Percentiles rank a stretch among this genome's conserved stretches.
These are phyloP conservation scores for Aspergillus pseudoglaucus DNA, from an alignment of 2,329 filamentous ascomycete genomes.

Conservation along the genomic window DNA sequence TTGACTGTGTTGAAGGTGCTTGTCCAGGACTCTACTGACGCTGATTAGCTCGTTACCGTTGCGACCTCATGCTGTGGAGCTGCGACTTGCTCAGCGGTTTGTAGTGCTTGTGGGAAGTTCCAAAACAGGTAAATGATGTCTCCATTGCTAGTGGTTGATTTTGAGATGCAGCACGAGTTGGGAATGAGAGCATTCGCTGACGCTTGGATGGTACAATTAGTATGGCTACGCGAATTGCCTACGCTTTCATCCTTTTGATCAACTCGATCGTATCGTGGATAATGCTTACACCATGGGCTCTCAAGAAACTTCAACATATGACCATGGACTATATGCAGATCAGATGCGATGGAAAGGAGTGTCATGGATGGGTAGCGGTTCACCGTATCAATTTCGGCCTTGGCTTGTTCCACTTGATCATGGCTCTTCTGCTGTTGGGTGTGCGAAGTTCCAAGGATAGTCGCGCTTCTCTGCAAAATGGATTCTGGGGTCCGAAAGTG, in stretches of 20 bases:
- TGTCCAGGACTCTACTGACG: conserved; percentile 11
- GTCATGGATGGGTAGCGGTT: conserved; percentile 92
- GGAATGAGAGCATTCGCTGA: conserved; percentile 14
- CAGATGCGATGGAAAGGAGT: conserved; percentile 81
- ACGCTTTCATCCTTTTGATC: conserved; percentile 86
- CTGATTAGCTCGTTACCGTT: conserved; percentile 62
- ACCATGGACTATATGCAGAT: conserved; percentile 96
- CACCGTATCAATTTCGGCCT: conserved; percentile 98
- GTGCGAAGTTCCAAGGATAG: conserved; percentile 81
- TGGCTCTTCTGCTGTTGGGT: conserved; percentile 77
- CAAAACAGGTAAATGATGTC: conserved; percentile 70
- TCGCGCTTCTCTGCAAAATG: conserved; percentile 85
- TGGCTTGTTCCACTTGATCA: conserved; percentile 82
- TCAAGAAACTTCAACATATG: conserved; percentile 87
- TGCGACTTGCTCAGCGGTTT: conserved; percentile 91
- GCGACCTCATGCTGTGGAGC: conserved; percentile 91
- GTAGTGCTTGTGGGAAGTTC: conserved; percentile 92
- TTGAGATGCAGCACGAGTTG: not conserved
- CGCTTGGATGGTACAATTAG: conserved; percentile 40
- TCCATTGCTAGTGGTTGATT: not conserved
- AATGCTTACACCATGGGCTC: conserved; percentile 97
- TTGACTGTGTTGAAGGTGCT: conserved; percentile 14
- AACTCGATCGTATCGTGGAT: conserved; percentile 98
- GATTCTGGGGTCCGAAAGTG: conserved; percentile 98
- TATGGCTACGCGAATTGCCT: conserved; percentile 94